Percentiles rank a stretch among this genome's conserved stretches.
phyloP scores from a whole-genome alignment of 2,329 filamentous ascomycete genomes.

The Curvularia sp. region DNA sequence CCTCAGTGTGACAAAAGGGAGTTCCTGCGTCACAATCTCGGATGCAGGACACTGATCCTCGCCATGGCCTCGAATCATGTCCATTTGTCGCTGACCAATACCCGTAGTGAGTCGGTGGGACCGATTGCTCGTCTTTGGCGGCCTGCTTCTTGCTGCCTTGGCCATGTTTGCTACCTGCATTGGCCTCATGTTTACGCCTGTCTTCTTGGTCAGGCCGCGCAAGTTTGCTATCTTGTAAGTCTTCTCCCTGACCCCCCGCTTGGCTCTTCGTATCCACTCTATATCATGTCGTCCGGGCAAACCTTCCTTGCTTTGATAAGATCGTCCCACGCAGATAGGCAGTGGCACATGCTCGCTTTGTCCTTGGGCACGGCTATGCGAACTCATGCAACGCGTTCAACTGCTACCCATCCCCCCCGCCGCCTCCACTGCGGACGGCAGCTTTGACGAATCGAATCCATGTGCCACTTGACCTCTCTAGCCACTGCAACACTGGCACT shows the following conservation, averaged over 20 bases:
- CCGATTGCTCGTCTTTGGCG: conserved; percentile 84
- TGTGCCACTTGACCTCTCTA: conserved; percentile 47
- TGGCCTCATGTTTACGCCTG: conserved; percentile 75
- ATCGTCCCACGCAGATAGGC: conserved; percentile 32
- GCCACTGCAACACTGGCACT: conserved; percentile 46
- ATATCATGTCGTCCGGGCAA: conserved; percentile 15
- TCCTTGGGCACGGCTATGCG: conserved; percentile 39
- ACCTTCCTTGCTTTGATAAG: conserved; percentile 22
- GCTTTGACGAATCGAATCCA: conserved; percentile 31
- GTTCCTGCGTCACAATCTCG: conserved; percentile 53
- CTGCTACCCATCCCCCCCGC: conserved; percentile 11
- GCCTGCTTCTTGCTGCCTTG: conserved; percentile 57
- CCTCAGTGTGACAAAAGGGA: conserved; percentile 45
- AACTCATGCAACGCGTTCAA: conserved; percentile 35
- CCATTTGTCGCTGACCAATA: conserved; percentile 42
- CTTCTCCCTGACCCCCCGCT: conserved; percentile 18
- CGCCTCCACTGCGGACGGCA: conserved; percentile 21
- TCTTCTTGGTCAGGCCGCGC: conserved; percentile 78
- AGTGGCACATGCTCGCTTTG: conserved; percentile 37
- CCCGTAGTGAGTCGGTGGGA: conserved; percentile 93
- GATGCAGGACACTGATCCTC: conserved; percentile 49
- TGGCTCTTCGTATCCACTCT: conserved; percentile 21
- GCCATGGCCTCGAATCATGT: conserved; percentile 22
- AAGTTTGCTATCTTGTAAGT: conserved; percentile 99
- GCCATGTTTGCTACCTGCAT: conserved; percentile 95